phyloP scores from a whole-genome alignment of 2,329 filamentous ascomycete genomes.

The Fusarium camptoceras region DNA sequence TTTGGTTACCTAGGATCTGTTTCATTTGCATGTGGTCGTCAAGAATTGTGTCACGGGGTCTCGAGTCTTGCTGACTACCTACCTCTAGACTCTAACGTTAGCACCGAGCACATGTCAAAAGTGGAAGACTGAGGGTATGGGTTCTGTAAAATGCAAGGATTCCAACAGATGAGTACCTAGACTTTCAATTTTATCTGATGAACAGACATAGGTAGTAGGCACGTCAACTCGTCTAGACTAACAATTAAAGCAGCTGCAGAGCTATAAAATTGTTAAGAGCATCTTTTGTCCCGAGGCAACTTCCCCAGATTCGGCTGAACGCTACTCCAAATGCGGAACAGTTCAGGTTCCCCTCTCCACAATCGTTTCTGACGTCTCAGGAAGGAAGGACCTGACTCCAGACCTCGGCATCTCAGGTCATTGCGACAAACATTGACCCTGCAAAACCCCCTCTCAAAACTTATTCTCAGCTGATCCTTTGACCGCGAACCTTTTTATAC shows the following conservation, averaged over 20 bases:
- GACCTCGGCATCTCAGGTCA: constrained; percentile 43
- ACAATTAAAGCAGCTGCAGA: neutral
- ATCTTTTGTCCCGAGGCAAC: constrained; percentile 43
- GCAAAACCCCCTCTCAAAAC: constrained; percentile 19
- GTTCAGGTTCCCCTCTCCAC: constrained; percentile 18
- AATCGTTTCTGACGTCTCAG: constrained; percentile 12
- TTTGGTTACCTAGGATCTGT: neutral
- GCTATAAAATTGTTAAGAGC: constrained; percentile 15
- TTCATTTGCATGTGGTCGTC: constrained; percentile 17
- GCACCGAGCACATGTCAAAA: constrained; percentile 37
- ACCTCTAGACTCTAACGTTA: neutral
- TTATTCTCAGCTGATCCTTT: constrained; percentile 34
- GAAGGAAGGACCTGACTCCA: constrained; percentile 29
- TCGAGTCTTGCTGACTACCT: constrained; percentile 11
- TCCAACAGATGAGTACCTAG: neutral
- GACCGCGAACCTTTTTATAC: constrained; percentile 34
- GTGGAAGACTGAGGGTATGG: no score
- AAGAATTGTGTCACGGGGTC: constrained; percentile 33
- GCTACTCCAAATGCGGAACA: constrained; percentile 31
- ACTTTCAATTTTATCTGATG: neutral
- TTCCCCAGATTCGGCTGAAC: constrained; percentile 43
- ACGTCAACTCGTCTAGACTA: neutral
- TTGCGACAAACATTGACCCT: constrained; percentile 19
- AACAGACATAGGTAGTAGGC: neutral
- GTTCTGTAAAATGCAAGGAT: neutral